Evolutionary conservation across 164 flowering plant genomes (phyloP).

Genomic region (Vitis vinifera): ASM3070453v1 NC_081806.1:4622501-4623000

Average conservation of each 20-base stretch:
- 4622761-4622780: conserved; percentile 54
- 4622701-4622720: conserved; percentile 65
- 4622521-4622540: conserved; percentile 34
- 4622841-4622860: conserved; percentile 30
- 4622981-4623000: conserved; percentile 45
- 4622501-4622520: conserved; percentile 44
- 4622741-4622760: conserved; percentile 51
- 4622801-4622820: conserved; percentile 45
- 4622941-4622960: conserved; percentile 67
- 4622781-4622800: conserved; percentile 79
- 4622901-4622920: neutral
- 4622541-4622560: conserved; percentile 14
- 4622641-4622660: conserved; percentile 32
- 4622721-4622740: conserved; percentile 48
- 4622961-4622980: conserved; percentile 50
- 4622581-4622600: conserved; percentile 31
- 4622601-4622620: conserved; percentile 13
- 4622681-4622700: conserved; percentile 33
- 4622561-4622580: conserved; percentile 42
- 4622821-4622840: conserved; percentile 42
- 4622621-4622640: conserved; percentile 29
- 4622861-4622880: conserved; percentile 45
- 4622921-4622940: neutral
- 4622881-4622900: no score
- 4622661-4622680: conserved; percentile 23